Evolutionary conservation across 2,329 filamentous ascomycete species (phyloP), one percentile per base, ranked within the genome.

Genomic region (Pseudomassariella vexata): DNA sequence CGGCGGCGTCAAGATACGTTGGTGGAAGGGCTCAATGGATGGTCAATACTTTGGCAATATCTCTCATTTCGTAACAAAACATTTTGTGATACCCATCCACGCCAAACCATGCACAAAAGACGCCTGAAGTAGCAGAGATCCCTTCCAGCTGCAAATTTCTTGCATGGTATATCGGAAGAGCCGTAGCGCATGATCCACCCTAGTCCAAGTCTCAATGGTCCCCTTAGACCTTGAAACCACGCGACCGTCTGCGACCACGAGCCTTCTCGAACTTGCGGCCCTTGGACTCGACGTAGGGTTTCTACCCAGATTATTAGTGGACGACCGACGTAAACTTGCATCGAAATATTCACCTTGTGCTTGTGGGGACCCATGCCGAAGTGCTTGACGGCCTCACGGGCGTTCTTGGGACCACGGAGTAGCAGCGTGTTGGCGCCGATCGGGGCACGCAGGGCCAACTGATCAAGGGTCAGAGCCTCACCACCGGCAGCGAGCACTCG

Each of bases 211-310:
- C 23, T 23, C 16, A 6, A 28, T 27, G 32, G 26, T 43, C 70
- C 48, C 66, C 65, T 86, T 95, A 98, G 65, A 98, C 92, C 88
- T 98, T 98, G 89, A 98, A 98, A 79, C 94, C 92, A 62, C 85
- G 81, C 59, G 89, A 96, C 66, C 88, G 78, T 83, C 92, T 94
- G 73, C 92, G 89, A 70, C 92, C 94, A 92, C 92, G 89, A 60
- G 89, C 92, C 60, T 81, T 79, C 83, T 98, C 94, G 77, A 98
- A 98, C 79, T 98, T 98, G 73, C 92, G 85, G 62, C 94, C 94
- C 85, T 98, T 98, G 77, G 87, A 94, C 70, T 87, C 79, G 60
- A 98, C 79, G 56, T 94, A 85, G 53, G 90, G 90, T 80, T 95
- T 96, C 90, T 92, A 50, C 40, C 56, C 24, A 42, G 38, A 25